Evolutionary conservation across 2,329 filamentous ascomycete genomes (phyloP), one percentile per base, ranked within the genome.

Genomic region (Curvularia verruculosa): DNA sequence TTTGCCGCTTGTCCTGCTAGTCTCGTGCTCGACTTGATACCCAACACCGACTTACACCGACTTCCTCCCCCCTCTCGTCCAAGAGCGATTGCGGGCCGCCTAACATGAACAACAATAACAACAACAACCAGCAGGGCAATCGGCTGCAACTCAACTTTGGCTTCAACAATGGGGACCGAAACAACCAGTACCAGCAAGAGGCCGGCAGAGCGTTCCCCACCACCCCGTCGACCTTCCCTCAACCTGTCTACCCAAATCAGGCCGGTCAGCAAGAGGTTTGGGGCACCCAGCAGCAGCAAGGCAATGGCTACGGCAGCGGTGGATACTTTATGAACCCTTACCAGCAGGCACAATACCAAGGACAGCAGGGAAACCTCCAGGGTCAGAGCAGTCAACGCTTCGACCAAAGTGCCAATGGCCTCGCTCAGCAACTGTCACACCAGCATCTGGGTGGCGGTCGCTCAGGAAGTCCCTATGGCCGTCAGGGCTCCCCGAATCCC

Each of bases 401-500:
- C 74, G 92, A 91, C 71, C 92, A 97, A 73, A 90, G 89, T 66
- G 96, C 94, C 68, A 95, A 92, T 69, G 93, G 92, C 28, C 85
- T 98, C 44, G 92, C 93, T 59, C 92, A 97, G 75, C 95, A 99
- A 77, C 96, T 98, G 78, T 96, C 94, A 56, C 92, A 97, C 78
- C 94, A 98, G 82, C 96, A 97, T 77, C 84, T 98, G 21, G 87
- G 87, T 45, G 87, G 86, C 43, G 87, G 87, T 58, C 85, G 92
- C 65, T 84, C 84, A 28, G 87, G 86, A 26, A 82, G 80, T 58
- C 86, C 87, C 47, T 93, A 92, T 73, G 86, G 83, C 63, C 83
- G 85, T 58, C 85, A 92, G 34, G 83, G 85, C 29, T 88, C 91
- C 29, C 87, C 91, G 21, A 79, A 74, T 26, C 88, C 90, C 75